A percentile compares a stretch with the other conserved stretches of the same genome.
These are phyloP conservation scores for Hypoxylon lienhwacheense DNA, from an alignment of 495 filamentous ascomycete species.

Conservation along the genomic window DNA sequence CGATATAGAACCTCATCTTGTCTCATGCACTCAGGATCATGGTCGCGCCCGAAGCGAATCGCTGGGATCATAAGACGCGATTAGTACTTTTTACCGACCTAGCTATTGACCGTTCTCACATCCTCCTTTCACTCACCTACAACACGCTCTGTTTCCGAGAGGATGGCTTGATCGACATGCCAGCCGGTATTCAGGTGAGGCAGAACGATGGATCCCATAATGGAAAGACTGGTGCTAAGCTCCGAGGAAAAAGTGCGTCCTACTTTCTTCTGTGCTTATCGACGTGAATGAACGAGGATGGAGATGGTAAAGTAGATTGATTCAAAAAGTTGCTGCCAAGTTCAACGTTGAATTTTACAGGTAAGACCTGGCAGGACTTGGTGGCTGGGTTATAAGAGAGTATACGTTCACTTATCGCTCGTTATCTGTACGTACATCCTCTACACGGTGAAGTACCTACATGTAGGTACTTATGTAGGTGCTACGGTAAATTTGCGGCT, in stretches of 20 bases:
- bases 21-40: slow-evolving; percentile 68
- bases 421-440: neutral
- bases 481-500: neutral
- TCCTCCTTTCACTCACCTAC: slow-evolving; percentile 53
- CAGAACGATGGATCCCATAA: slow-evolving; percentile 71
- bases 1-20: slow-evolving; percentile 94
- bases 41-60: slow-evolving; percentile 77
- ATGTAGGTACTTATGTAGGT: neutral
- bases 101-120: neutral
- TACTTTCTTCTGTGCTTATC: too few species aligned
- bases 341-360: too few species aligned
- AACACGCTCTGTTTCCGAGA: slow-evolving; percentile 89
- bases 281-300: too few species aligned
- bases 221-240: neutral
- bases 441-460: neutral
- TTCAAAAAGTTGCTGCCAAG: too few species aligned
- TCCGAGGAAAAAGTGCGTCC: neutral
- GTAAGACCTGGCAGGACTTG: too few species aligned
- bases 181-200: slow-evolving; percentile 91
- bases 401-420: too few species aligned
- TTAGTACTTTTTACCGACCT: slow-evolving; percentile 9
- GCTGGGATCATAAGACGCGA: slow-evolving; percentile 35
- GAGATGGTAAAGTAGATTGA: too few species aligned
- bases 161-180: slow-evolving; percentile 94
- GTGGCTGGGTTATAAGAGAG: too few species aligned